Evolutionary conservation across 192 early-diverging fungal genomes (phyloP), one percentile per base, ranked within the genome.

Genomic region (Phycomyces nitens): DNA sequence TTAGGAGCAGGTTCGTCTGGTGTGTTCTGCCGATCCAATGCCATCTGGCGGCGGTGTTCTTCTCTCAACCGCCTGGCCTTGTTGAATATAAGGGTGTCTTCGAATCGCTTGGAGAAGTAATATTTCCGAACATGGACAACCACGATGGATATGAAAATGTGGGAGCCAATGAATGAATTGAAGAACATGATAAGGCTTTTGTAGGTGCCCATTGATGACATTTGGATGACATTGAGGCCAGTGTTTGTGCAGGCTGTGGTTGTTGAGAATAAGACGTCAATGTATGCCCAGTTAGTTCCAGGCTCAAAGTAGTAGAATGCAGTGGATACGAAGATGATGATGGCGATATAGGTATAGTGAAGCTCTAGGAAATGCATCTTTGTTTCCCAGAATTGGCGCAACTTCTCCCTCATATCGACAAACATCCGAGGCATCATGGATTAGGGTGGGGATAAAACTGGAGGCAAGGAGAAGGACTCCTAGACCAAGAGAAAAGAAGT

Each of bases 331-430:
- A 74, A 61, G 50, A 43, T 60, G 11, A 74, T 24, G 9, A 60
- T 22, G 15, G 59, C 12, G 16, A 74, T 69, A 20, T 74, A 74
- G 5, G 34, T 40, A 44, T 74, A 74, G n/a, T 74, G 72, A 15
- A 74, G 53, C n/a, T 74, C 56, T 16, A 74, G 29, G 56, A 74
- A 74, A 47, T 74, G 72, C 40, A 74, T 57, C 23, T 62, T 56
- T 6, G 64, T 59, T 26, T 60, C 22, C 52, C 63, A 74, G 21
- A 65, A 65, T 40, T 44, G 47, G 29, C n/a, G 49, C 42, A 62
- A 26, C 24, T 22, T 49, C n/a, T 52, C 49, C 23, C 53, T 4
- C 44, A 39, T 1, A 11, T 39, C 38, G 60, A n/a, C 18, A 47
- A 14, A 47, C 12, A 47, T 47, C 15, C 44, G 44, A 47, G 12